These are phyloP conservation scores for Fusarium cicatricum DNA, from an alignment of 2,329 filamentous ascomycete species.

Conservation along the genomic window DNA sequence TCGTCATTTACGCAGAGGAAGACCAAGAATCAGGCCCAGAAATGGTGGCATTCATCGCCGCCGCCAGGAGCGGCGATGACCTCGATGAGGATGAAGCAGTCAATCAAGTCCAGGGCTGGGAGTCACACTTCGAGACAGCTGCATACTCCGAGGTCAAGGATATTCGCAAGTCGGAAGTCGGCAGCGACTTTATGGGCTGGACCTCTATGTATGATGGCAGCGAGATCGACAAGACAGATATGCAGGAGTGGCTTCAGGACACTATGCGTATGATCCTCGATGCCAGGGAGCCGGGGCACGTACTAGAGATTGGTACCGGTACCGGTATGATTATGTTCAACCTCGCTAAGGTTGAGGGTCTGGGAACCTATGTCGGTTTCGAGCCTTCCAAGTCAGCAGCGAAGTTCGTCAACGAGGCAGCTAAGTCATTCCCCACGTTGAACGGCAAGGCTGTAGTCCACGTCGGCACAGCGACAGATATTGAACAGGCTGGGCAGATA, in stretches of 20 bases:
- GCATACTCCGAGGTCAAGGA: no score
- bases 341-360: constrained; percentile 4
- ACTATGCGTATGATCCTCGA: constrained; percentile 36
- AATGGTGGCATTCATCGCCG: no score
- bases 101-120: no score
- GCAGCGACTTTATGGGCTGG: no score
- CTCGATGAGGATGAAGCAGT: no score
- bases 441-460: constrained; percentile 21
- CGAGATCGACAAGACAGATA: no score
- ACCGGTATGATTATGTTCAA: constrained; percentile 47
- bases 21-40: no score
- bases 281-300: constrained; percentile 13
- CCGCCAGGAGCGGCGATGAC: not conserved
- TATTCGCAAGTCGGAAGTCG: no score
- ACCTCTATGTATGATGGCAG: no score
- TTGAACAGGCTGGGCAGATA: not conserved
- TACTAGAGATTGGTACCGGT: constrained; percentile 45
- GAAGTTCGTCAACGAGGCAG: constrained; percentile 27
- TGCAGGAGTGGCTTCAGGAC: constrained; percentile 47
- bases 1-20: no score
- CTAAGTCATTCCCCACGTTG: constrained; percentile 14
- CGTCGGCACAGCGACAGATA: constrained; percentile 34
- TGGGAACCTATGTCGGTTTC: constrained; percentile 41
- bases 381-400: constrained; percentile 39
- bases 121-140: no score